These are phyloP conservation scores for Ailanthus altissimus DNA, from an alignment of 345 rosid species.

Conservation along the genomic window DNA sequence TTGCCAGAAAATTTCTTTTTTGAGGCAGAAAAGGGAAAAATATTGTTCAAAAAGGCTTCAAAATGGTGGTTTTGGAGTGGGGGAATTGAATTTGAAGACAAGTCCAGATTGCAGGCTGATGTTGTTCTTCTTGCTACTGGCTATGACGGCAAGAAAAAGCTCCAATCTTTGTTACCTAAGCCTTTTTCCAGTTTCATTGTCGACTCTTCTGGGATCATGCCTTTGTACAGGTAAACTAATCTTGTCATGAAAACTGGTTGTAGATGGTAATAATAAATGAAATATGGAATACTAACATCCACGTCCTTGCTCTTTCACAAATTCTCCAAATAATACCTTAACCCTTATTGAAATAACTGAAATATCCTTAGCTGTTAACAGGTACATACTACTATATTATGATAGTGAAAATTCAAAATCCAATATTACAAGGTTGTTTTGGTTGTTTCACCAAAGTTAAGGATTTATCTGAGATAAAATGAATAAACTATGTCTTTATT, in stretches of 20 bases:
- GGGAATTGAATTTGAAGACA: conserved; percentile 53
- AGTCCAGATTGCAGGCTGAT: conserved; percentile 51
- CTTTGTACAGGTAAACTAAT: conserved; percentile 49
- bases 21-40: conserved; percentile 60
- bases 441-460: too few relatives aligned
- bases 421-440: too few relatives aligned
- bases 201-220: conserved; percentile 48
- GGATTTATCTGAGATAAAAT: too few relatives aligned
- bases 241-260: background rate
- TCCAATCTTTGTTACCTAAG: conserved; percentile 40
- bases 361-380: too few relatives aligned
- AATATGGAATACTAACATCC: too few relatives aligned
- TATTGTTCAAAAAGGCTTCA: conserved; percentile 45
- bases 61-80: conserved; percentile 56
- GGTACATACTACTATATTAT: too few relatives aligned
- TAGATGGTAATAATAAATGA: too few relatives aligned
- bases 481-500: too few relatives aligned
- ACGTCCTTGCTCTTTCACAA: too few relatives aligned
- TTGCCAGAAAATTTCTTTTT: conserved; percentile 56
- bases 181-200: conserved; percentile 39
- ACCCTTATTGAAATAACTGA: too few relatives aligned
- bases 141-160: conserved; percentile 53
- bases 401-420: too few relatives aligned
- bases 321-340: too few relatives aligned
- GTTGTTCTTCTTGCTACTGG: conserved; percentile 60